These are phyloP conservation scores for Cytospora mali DNA, from an alignment of 2,329 filamentous ascomycete species.

Conservation along the genomic window DNA sequence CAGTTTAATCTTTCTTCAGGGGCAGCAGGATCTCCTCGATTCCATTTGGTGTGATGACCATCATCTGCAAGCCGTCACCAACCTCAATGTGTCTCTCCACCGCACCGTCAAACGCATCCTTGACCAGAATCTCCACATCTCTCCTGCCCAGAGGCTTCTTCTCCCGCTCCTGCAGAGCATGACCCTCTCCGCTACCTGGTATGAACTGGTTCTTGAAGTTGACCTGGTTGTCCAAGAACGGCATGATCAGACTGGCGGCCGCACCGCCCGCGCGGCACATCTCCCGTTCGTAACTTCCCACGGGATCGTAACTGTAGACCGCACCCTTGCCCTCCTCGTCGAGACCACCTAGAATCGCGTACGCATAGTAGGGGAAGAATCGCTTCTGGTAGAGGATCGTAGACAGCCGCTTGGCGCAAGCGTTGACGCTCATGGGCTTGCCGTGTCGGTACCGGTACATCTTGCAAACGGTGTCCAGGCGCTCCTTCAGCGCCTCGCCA, in stretches of 20 bases:
- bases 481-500: constrained; percentile 89
- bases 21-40: constrained; percentile 83
- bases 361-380: constrained; percentile 98
- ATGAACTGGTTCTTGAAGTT: constrained; percentile 99
- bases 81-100: constrained; percentile 99
- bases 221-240: constrained; percentile 98
- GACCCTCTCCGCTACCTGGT: constrained; percentile 80
- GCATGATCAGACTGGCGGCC: constrained; percentile 94
- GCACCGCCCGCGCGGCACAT: constrained; percentile 93
- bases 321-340: constrained; percentile 95
- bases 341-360: constrained; percentile 89
- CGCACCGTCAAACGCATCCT: constrained; percentile 97
- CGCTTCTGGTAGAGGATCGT: constrained; percentile 97
- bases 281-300: constrained; percentile 96
- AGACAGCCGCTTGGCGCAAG: constrained; percentile 90
- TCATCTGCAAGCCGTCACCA: constrained; percentile 92
- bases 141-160: constrained; percentile 69
- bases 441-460: constrained; percentile 99
- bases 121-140: constrained; percentile 83
- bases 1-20: constrained; percentile 86
- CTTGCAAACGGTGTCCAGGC: constrained; percentile 92
- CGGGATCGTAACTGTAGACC: constrained; percentile 96
- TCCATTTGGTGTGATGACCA: constrained; percentile 86
- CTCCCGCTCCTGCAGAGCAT: constrained; percentile 74
- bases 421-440: constrained; percentile 92